A percentile compares a stretch with the other conserved stretches of the same genome.
phyloP scores from a whole-genome alignment of 108 stramenopile species.

The Cyclotella cryptica region DNA sequence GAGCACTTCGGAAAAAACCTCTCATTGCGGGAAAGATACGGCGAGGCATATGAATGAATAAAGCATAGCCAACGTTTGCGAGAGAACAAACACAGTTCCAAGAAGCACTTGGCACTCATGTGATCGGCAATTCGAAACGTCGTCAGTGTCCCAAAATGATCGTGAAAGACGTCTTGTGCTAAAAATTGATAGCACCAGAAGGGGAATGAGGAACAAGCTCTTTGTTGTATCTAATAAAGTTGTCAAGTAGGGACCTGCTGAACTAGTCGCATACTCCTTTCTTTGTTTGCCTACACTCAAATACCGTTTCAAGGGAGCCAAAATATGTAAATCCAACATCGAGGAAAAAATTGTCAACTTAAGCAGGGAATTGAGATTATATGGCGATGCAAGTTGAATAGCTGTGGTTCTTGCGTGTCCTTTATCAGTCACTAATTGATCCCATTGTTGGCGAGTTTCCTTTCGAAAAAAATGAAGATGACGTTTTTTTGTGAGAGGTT shows the following conservation, averaged over 20 bases:
- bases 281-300: neutral
- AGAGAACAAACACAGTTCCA: slow-evolving; percentile 36
- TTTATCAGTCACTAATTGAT: slow-evolving; percentile 13
- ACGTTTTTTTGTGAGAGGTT: neutral
- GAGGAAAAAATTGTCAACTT: slow-evolving; percentile 33
- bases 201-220: slow-evolving; percentile 8
- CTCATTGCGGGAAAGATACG: slow-evolving; percentile 4
- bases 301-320: neutral
- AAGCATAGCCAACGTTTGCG: slow-evolving; percentile 28
- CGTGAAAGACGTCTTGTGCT: slow-evolving; percentile 3
- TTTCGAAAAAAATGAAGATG: slow-evolving; percentile 8
- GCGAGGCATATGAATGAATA: slow-evolving; percentile 31
- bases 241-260: neutral
- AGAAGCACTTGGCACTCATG: slow-evolving; percentile 45
- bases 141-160: neutral
- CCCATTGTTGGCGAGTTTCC: slow-evolving; percentile 6
- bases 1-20: neutral
- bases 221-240: neutral
- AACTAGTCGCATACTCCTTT: neutral
- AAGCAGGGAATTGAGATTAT: slow-evolving; percentile 48
- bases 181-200: slow-evolving; percentile 11
- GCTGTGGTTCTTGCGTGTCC: slow-evolving; percentile 31
- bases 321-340: slow-evolving; percentile 22
- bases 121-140: slow-evolving; percentile 2
- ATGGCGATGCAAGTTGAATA: slow-evolving; percentile 47